Evolutionary conservation across 2,329 filamentous ascomycete genomes (phyloP), one percentile per base, ranked within the genome.

Genomic region (Alternaria sp.): DNA sequence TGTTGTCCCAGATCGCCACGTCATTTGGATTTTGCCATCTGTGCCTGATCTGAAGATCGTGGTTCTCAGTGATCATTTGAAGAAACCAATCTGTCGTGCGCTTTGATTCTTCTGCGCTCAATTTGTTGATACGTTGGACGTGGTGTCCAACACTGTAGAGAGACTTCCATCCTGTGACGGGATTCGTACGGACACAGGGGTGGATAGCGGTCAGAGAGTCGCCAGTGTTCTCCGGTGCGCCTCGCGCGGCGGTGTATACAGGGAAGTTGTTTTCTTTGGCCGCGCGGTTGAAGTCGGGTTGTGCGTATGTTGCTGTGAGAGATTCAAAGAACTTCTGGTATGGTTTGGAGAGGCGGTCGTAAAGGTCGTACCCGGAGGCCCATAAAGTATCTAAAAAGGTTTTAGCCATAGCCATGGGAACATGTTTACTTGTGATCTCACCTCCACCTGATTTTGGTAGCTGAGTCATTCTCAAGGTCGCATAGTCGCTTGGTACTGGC

Each of bases 1-100:
- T 77, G 62, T 90, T 90, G 68, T 90, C 87, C 88, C 88, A 90
- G 57, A 90, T 87, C 1, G 86, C 83, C 74, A 69, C 36, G 48
- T 71, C 67, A 24, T 84, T 82, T 59, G 72, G 61, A 60, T 81
- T 81, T 69, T 77, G 72, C 83, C 82, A 85, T 61, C 79, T 77
- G 63, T 81, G 79, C 21, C 83, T 65, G 4, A 84, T 81, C 65
- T 83, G 82, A 52, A 83, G 63, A 60, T 85, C 82, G 64, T 84
- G 83, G 66, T 82, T 84, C 56, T 82, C 76, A 1, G 75, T 67
- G 13, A 84, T 75, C 9, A 80, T 57, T 28, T 71, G 61, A 5
- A 78, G 61, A 60, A 84, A 81, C 73, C 77, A 80, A 51, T 79
- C 75, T 45, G 83, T 62, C 13, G 82, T 62, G 14, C 77, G 69